A percentile compares a stretch with the other conserved stretches of the same genome.
phyloP scores from a whole-genome alignment of 352 stramenopile genomes.

The Globisporangium nodosum region DNA sequence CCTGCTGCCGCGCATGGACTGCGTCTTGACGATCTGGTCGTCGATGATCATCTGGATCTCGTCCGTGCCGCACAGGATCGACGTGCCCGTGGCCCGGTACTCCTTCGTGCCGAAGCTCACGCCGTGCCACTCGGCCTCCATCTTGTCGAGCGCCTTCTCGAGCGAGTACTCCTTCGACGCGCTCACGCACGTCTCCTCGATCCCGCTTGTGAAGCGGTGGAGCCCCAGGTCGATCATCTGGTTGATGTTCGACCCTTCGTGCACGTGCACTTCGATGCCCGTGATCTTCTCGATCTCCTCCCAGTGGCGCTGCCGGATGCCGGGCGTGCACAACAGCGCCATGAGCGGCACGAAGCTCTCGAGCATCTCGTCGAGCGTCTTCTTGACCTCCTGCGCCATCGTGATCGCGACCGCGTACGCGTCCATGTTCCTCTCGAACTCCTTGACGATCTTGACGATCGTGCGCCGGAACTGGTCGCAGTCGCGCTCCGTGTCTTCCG shows the following conservation, averaged over 20 bases:
- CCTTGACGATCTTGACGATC: conserved; percentile 88
- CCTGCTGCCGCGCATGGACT: conserved; percentile 91
- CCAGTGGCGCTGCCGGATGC: conserved; percentile 91
- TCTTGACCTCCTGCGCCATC: conserved; percentile 79
- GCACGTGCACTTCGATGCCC: conserved; percentile 80
- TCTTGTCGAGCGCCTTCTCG: conserved; percentile 90
- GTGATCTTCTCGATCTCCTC: conserved; percentile 88
- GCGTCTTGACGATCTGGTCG: conserved; percentile 94
- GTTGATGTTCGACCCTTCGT: conserved; percentile 90
- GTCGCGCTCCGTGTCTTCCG: conserved; percentile 79
- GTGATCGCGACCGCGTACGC: conserved; percentile 72
- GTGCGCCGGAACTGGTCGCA: conserved; percentile 86
- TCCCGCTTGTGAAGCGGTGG: conserved; percentile 78
- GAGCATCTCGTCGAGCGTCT: conserved; percentile 80
- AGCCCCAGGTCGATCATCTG: conserved; percentile 87
- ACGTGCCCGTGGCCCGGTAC: conserved; percentile 93
- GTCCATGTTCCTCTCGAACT: conserved; percentile 88
- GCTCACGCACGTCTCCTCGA: conserved; percentile 92
- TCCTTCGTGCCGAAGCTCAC: conserved; percentile 92
- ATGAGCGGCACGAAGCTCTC: conserved; percentile 91
- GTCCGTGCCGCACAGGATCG: conserved; percentile 80
- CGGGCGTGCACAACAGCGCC: conserved; percentile 89
- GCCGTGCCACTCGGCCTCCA: conserved; percentile 90
- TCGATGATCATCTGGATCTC: conserved; percentile 94
- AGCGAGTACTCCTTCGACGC: conserved; percentile 94